Evolutionary conservation across 768 basidiomycete genomes (phyloP), one percentile per base, ranked within the genome.

Genomic region (Grammothele lineata): DNA sequence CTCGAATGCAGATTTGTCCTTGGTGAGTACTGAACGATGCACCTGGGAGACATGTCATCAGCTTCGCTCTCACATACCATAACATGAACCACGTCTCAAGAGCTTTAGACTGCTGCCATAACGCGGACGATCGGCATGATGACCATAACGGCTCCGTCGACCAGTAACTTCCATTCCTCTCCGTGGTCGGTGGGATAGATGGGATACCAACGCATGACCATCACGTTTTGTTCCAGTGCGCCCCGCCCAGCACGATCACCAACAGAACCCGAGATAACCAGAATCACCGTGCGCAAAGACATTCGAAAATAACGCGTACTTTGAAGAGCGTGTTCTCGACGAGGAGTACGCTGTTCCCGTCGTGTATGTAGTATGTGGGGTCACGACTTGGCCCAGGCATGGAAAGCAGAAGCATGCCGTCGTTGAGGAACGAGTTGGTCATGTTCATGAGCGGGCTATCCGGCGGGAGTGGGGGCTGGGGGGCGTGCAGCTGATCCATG

Each of bases 271-370:
- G n/a, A n/a, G n/a, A n/a, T n/a, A n/a, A n/a, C n/a, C n/a, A n/a
- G n/a, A n/a, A n/a, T n/a, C n/a, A n/a, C n/a, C n/a, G n/a, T n/a
- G n/a, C n/a, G n/a, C n/a, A n/a, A n/a, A n/a, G n/a, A n/a, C n/a
- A n/a, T n/a, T n/a, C 35, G 7, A n/a, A 36, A 30, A 7, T n/a
- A n/a, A 19, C 6, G 35, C 35, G 18, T 8, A 84, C 85, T 57
- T 83, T 87, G 66, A 88, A 88, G 44, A 88, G 61, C 5, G 75
- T 80, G 54, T 81, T 75, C 48, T 77, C 73, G 4, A 87, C 77
- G 22, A 78, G 67, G 30, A 88, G 60, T 10, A 87, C 70, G 53
- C 80, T 85, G 56, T 83, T 85, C 26, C 86, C 86, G 56, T 88
- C 86, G 34, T 73, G 67, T 50, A 85, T 72, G 61, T 87, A 88